These are phyloP conservation scores for Chytriomyces sp. DNA, from an alignment of 192 early-diverging fungal genomes.

Conservation along the genomic window DNA sequence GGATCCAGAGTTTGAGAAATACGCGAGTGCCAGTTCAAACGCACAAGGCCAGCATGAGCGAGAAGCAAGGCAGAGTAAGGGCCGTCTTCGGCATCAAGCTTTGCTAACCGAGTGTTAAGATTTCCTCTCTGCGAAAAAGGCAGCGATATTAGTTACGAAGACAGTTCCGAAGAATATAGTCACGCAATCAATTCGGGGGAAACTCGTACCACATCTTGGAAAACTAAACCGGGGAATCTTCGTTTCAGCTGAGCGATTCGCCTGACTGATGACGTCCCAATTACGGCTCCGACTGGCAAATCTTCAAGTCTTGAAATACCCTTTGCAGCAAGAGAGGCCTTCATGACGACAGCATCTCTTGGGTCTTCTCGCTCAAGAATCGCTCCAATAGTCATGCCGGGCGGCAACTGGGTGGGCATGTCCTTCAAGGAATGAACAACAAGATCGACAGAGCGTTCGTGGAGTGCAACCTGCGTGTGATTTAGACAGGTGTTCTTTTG, in stretches of 20 bases:
- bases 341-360: constrained; percentile 83
- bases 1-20: constrained; percentile 73
- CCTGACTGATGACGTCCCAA: constrained; percentile 90
- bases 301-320: constrained; percentile 55
- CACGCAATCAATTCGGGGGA: neutral
- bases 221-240: constrained; percentile 75
- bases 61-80: constrained; percentile 76
- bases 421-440: constrained; percentile 97
- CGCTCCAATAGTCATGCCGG: constrained; percentile 81
- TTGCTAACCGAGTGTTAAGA: constrained; percentile 82
- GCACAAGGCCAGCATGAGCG: constrained; percentile 83
- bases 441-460: constrained; percentile 69
- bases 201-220: constrained; percentile 76
- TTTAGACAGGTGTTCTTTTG: constrained; percentile 70
- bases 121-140: constrained; percentile 60
- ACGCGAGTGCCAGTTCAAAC: constrained; percentile 69
- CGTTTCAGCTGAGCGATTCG: constrained; percentile 84
- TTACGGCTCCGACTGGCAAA: constrained; percentile 73
- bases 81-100: constrained; percentile 77
- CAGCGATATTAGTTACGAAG: neutral
- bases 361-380: constrained; percentile 89
- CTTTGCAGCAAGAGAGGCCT: constrained; percentile 25
- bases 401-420: constrained; percentile 82
- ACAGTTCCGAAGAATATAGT: constrained; percentile 39
- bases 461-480: constrained; percentile 83